phyloP scores from a whole-genome alignment of 106 monocot genomes.

The Phalaenopsis equestris region DNA sequence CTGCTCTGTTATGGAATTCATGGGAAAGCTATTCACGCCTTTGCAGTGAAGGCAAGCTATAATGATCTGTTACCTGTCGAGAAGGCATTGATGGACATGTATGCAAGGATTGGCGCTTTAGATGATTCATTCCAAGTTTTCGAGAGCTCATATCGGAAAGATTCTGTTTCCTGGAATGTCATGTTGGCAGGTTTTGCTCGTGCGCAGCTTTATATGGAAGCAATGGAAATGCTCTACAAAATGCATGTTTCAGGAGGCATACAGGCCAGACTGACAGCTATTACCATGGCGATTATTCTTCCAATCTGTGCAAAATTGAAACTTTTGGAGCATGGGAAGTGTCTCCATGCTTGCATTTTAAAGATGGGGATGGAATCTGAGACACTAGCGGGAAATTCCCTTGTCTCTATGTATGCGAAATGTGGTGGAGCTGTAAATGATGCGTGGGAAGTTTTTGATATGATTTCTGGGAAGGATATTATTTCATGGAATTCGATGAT shows the following conservation, averaged over 20 bases:
- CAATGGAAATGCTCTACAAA: constrained; percentile 16
- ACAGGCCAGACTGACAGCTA: constrained; percentile 18
- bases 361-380: constrained; percentile 44
- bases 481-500: constrained; percentile 77
- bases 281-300: constrained; percentile 46
- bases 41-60: constrained; percentile 22
- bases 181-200: constrained; percentile 43
- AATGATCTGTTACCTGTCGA: constrained; percentile 1
- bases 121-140: constrained; percentile 33
- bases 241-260: constrained; percentile 32
- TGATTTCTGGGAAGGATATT: constrained; percentile 41
- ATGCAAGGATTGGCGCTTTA: constrained; percentile 28
- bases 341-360: constrained; percentile 36
- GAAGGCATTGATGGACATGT: constrained; percentile 59
- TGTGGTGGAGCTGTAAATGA: constrained; percentile 31
- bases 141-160: constrained; percentile 16
- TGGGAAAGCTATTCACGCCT: constrained; percentile 39
- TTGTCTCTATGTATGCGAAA: constrained; percentile 60
- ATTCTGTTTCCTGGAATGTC: constrained; percentile 55
- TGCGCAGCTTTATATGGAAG: constrained; percentile 14
- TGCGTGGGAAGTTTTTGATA: constrained; percentile 23
- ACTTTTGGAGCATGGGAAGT: constrained; percentile 16
- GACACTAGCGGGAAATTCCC: constrained; percentile 58
- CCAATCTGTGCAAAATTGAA: constrained; percentile 35
- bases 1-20: constrained; percentile 1